phyloP scores from a whole-genome alignment of 768 basidiomycete species.

The Leccinellum luteum region DNA sequence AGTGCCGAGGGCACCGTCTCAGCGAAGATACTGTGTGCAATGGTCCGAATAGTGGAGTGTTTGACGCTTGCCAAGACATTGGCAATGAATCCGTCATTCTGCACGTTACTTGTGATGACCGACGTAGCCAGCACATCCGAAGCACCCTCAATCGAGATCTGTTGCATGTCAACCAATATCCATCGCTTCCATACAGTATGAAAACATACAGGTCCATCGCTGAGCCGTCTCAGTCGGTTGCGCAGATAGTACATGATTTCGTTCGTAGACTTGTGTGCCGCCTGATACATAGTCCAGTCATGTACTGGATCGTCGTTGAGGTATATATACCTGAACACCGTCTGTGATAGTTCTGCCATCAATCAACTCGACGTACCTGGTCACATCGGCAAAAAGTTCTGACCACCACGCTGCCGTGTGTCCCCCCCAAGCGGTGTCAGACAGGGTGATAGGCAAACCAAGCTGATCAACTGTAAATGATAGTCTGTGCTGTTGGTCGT shows the following conservation, averaged over 20 bases:
- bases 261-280: conserved; percentile 26
- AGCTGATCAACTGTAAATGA: conserved; percentile 1
- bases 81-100: conserved; percentile 20
- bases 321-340: conserved; percentile 35
- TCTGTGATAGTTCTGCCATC: neutral
- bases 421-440: conserved; percentile 37
- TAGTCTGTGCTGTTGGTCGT: neutral
- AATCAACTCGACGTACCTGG: conserved; percentile 23
- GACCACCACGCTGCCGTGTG: conserved; percentile 42
- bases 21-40: conserved; percentile 51
- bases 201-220: conserved; percentile 21
- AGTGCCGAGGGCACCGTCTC: conserved; percentile 55
- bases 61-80: conserved; percentile 9
- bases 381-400: conserved; percentile 48
- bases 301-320: conserved; percentile 28
- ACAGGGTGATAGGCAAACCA: conserved; percentile 36
- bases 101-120: conserved; percentile 22
- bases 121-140: conserved; percentile 20
- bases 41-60: conserved; percentile 24
- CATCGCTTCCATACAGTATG: neutral
- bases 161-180: neutral
- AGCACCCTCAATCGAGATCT: conserved; percentile 21
- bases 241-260: conserved; percentile 25
- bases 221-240: conserved; percentile 20
- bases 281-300: conserved; percentile 34